Evolutionary conservation across 2,329 filamentous ascomycete genomes (phyloP).

Genomic region (Pseudonectria buxi): DNA sequence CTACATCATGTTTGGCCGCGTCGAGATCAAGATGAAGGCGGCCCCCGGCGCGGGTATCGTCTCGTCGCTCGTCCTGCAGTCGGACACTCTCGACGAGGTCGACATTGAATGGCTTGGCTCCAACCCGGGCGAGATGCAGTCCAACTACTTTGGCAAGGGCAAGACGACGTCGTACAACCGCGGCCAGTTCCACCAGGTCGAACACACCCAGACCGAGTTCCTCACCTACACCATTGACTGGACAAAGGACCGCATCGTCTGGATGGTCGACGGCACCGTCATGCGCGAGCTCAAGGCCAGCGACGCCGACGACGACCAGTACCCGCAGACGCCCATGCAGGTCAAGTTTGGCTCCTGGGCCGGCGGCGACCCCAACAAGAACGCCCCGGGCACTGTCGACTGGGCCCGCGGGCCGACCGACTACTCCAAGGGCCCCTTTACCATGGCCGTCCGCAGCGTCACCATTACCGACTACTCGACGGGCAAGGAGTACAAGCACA

Average conservation of each 20-base stretch:
- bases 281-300: slow-evolving; percentile 67
- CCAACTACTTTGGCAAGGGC: slow-evolving; percentile 96
- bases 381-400: slow-evolving; percentile 72
- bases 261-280: slow-evolving; percentile 72
- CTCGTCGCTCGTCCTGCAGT: slow-evolving; percentile 84
- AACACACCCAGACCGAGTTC: slow-evolving; percentile 65
- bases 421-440: slow-evolving; percentile 76
- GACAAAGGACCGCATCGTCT: slow-evolving; percentile 78
- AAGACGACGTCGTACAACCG: slow-evolving; percentile 80
- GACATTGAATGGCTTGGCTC: slow-evolving; percentile 95
- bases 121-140: slow-evolving; percentile 71
- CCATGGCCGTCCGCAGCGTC: slow-evolving; percentile 74
- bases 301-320: slow-evolving; percentile 66
- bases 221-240: slow-evolving; percentile 90
- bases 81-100: slow-evolving; percentile 89
- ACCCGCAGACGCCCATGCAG: slow-evolving; percentile 93
- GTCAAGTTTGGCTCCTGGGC: slow-evolving; percentile 90
- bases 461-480: slow-evolving; percentile 88
- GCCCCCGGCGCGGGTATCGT: slow-evolving; percentile 89
- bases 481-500: slow-evolving; percentile 76
- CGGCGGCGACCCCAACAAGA: slow-evolving; percentile 71
- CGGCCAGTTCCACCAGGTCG: slow-evolving; percentile 66
- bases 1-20: slow-evolving; percentile 98
- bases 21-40: slow-evolving; percentile 78
- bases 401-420: slow-evolving; percentile 87